These are phyloP conservation scores for Hypocrella siamensis DNA, from an alignment of 2,329 filamentous ascomycete species.

Conservation along the genomic window DNA sequence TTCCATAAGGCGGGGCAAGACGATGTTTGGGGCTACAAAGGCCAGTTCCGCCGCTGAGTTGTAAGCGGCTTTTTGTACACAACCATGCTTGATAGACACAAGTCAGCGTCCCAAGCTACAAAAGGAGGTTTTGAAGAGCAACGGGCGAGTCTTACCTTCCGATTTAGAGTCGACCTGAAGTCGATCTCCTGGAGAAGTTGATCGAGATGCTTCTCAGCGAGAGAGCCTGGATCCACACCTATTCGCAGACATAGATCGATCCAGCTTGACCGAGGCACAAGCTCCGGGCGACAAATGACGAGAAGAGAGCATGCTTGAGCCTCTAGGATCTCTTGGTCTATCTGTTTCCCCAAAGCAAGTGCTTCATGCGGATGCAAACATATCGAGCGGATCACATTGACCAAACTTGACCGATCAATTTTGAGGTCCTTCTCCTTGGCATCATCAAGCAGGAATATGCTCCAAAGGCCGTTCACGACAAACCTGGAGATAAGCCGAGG, in stretches of 20 bases:
- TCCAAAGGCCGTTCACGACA: slow-evolving; percentile 62
- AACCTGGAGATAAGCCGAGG: slow-evolving; percentile 43
- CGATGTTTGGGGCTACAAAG: slow-evolving; percentile 76
- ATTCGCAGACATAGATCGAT: slow-evolving; percentile 74
- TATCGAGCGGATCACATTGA: slow-evolving; percentile 44
- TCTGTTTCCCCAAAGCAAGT: slow-evolving; percentile 21
- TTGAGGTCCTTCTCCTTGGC: slow-evolving; percentile 66
- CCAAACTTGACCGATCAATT: slow-evolving; percentile 46
- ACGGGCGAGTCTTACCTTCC: slow-evolving; percentile 28
- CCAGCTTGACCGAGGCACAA: slow-evolving; percentile 71
- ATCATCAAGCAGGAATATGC: slow-evolving; percentile 55
- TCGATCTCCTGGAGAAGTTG: slow-evolving; percentile 54
- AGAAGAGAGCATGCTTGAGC: slow-evolving; percentile 62
- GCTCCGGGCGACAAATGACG: slow-evolving; percentile 59
- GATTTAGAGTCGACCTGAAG: slow-evolving; percentile 26
- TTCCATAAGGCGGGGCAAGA: slow-evolving; percentile 60
- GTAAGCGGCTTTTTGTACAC: slow-evolving; percentile 55
- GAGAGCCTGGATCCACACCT: slow-evolving; percentile 65
- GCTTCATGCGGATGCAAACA: slow-evolving; percentile 41
- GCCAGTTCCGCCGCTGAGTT: slow-evolving; percentile 79
- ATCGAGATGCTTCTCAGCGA: slow-evolving; percentile 50
- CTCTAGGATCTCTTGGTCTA: slow-evolving; percentile 38
- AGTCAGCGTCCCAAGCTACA: slow-evolving; percentile 2
- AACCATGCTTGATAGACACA: slow-evolving; percentile 10
- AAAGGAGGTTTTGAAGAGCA: not conserved